Base-by-base conservation (phyloP, 2,329 filamentous ascomycete genomes). In the Zymoseptoria brevis region DNA sequence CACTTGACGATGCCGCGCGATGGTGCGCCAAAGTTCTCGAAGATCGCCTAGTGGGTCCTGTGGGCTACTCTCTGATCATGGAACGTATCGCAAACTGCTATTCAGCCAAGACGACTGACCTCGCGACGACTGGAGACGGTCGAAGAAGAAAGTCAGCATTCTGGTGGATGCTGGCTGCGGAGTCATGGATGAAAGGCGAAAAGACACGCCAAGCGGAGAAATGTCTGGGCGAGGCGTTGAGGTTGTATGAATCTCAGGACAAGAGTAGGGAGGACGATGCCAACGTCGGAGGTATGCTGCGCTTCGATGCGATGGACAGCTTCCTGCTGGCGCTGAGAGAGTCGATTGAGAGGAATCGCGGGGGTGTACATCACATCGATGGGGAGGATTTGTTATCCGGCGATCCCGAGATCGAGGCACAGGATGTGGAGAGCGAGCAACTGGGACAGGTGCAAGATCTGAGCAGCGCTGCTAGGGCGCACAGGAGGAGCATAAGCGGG, bases 1-100 rank as follows among this genome's bases (percentile, higher is more conserved):
- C 88, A 22, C 83, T 90, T 6, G 94, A 96, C 70, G 90, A 94
- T 68, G 91, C 92, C 7, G 90, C 90, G 19, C 85, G 84, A 71
- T 97, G 92, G 91, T 89, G 87, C 4, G 85, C 85, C 45, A 84
- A 87, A 54, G 82, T 94, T 35, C 82, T 97, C 5, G 92, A 97
- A 62, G 83, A 87, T 56, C 86, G 85, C 53, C 81, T 96, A 19
- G 78, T 90, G 0, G 90, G 90, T 0, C 77, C 80, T 1, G 79
- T 94, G 1, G 91, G 90, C 3, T 88, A 93, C 61, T 89, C 89
- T 0, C 80, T 99, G 11, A 79, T 96, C 67, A 90, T 87, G 56
- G 93, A 99, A 75, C 85, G 94, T 41, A 82, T 96, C 19, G 89
- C 90, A 0, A 84, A 88, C 2, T 96, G 90, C 75, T 96, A 93